A percentile compares a stretch with the other conserved stretches of the same genome.
These are phyloP conservation scores for Prunus padus DNA, from an alignment of 306 rosid species.

Conservation along the genomic window DNA sequence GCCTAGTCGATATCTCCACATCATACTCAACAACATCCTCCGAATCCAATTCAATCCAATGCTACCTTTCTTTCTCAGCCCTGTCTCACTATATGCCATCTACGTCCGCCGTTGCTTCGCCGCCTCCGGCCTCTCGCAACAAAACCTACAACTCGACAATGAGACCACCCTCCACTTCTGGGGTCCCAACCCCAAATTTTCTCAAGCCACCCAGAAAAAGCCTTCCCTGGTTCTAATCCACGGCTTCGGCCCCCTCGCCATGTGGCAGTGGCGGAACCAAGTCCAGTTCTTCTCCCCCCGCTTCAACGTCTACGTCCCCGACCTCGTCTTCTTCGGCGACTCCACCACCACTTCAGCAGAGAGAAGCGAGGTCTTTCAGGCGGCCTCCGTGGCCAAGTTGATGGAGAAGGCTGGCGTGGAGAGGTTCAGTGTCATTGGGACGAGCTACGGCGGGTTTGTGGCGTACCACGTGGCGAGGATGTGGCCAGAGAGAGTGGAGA, in stretches of 20 bases:
- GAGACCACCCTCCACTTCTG: constrained; percentile 67
- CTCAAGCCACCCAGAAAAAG: not conserved
- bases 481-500: constrained; percentile 65
- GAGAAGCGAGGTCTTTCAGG: constrained; percentile 70
- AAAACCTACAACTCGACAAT: constrained; percentile 37
- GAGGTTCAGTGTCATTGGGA: constrained; percentile 58
- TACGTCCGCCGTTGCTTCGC: constrained; percentile 75
- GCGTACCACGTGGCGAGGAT: constrained; percentile 66
- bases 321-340: constrained; percentile 73
- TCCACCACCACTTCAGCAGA: constrained; percentile 56
- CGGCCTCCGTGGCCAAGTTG: constrained; percentile 53
- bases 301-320: constrained; percentile 76
- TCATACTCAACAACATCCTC: not conserved
- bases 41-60: constrained; percentile 20
- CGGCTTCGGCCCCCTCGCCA: constrained; percentile 76
- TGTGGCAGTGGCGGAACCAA: constrained; percentile 89
- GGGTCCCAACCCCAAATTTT: constrained; percentile 46
- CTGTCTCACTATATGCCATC: constrained; percentile 40
- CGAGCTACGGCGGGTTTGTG: constrained; percentile 90
- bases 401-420: constrained; percentile 45
- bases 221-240: constrained; percentile 63
- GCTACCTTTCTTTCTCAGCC: constrained; percentile 62
- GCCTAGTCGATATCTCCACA: no score
- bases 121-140: constrained; percentile 59
- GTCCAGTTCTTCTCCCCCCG: constrained; percentile 56